Evolutionary conservation across 116 monocot genomes (phyloP).

Genomic region (Iris pallida): DNA sequence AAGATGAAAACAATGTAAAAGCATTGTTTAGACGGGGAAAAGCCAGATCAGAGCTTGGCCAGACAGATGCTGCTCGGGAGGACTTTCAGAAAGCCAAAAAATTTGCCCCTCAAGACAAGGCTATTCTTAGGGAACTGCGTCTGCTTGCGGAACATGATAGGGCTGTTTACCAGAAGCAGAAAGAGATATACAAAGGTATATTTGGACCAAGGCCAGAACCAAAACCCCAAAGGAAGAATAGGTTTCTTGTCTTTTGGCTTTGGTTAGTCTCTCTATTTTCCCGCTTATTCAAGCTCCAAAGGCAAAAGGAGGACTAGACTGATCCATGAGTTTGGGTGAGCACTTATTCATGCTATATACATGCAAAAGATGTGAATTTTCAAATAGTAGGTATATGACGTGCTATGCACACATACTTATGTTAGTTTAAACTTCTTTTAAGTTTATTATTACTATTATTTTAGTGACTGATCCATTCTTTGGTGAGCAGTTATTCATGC

Average conservation of each 20-base stretch:
- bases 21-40: conserved; percentile 91
- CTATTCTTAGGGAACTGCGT: conserved; percentile 55
- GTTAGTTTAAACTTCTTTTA: too few species aligned
- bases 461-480: conserved; percentile 8
- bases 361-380: too few species aligned
- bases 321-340: conserved; percentile 4
- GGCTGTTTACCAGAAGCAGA: conserved; percentile 90
- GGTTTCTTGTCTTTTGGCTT: conserved; percentile 48
- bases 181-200: conserved; percentile 91
- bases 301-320: conserved; percentile 50
- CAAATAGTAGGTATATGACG: too few species aligned
- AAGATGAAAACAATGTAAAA: conserved; percentile 87
- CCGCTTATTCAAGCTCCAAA: conserved; percentile 38
- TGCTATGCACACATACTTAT: too few species aligned
- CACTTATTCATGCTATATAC: neutral
- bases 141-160: conserved; percentile 76
- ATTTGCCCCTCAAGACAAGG: conserved; percentile 62
- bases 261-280: conserved; percentile 53
- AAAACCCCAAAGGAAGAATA: conserved; percentile 27
- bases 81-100: conserved; percentile 82
- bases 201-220: conserved; percentile 78
- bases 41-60: conserved; percentile 83
- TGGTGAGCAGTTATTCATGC: neutral
- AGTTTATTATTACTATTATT: neutral
- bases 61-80: conserved; percentile 78